Base-by-base conservation (phyloP, 2,329 filamentous ascomycete genomes). In the Alternaria arborescens region DNA sequence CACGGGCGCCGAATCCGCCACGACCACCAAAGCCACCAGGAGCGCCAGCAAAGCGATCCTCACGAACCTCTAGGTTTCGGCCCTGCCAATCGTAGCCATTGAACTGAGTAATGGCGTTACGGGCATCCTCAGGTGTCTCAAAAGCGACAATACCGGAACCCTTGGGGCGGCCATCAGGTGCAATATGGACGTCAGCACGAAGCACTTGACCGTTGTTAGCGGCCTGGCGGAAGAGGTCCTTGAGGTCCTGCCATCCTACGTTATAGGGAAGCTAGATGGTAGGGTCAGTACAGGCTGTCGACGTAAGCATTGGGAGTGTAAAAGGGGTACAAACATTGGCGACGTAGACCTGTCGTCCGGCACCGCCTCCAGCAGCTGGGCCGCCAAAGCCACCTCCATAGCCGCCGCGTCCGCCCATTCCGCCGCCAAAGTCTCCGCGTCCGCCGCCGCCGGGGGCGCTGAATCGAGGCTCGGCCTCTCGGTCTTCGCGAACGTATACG, bases 21-120 rank as follows among this genome's bases (percentile, higher is more conserved):
- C 78, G 75, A 34, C 78, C 76, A 32, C 76, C 75, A n/a, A 32
- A 32, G 41, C 75, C 78, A 26, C 81, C 78, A 60, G 80, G 79
- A 61, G 83, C 80, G 61, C 88, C 89, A 61, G 95, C 95, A 77
- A 94, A 99, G 59, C 95, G 91, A 77, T 99, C 95, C 80, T 98
- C 94, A 65, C 95, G 93, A 65, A 99, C 95, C 79, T 99, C 95
- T 52, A 99, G 88, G 53, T 89, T 83, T 60, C 95, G 91, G 11
- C 95, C 95, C 79, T 98, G 94, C 95, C 95, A 99, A 67, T 99
- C 95, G 78, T 97, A 98, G 60, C 95, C 95, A 77, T 98, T 97
- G 85, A 98, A 99, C 71, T 97, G 94, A 75, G 93, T 89, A 68
- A 99, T 99, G 22, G 95, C 95, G 75, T 93, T 97, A 68, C 93